Conservation (phyloP, 139 green algal genomes). For the Tetradesmus lagerheimii region DNA sequence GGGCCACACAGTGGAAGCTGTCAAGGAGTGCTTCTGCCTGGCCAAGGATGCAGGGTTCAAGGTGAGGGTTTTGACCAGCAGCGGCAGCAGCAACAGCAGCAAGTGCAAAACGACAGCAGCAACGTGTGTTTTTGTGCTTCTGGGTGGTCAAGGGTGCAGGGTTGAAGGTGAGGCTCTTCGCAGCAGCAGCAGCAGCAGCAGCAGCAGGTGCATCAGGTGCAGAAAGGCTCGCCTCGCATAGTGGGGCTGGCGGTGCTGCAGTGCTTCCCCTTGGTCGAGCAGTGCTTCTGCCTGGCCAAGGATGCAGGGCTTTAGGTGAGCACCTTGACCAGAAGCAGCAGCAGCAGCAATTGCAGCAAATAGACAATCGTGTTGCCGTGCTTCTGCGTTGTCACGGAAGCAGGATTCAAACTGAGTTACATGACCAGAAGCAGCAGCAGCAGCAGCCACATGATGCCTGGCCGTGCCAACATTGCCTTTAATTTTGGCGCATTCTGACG, state of each 20-base stretch:
- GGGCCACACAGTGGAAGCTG: conserved; percentile 76
- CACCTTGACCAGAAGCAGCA: not conserved
- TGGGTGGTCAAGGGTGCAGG: not conserved
- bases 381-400: not conserved
- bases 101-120: not conserved
- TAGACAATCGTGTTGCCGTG: too few species aligned
- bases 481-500: too few species aligned
- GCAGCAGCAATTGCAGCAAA: not conserved
- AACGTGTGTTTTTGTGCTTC: not conserved
- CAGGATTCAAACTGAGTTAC: not conserved
- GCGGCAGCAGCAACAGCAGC: not conserved
- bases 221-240: too few species aligned
- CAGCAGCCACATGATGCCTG: too few species aligned
- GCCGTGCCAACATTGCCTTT: too few species aligned
- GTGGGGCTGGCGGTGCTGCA: too few species aligned
- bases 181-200: not conserved
- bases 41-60: conserved; percentile 97
- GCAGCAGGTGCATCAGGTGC: not conserved
- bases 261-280: conserved; percentile 68
- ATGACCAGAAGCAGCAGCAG: not conserved
- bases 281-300: conserved; percentile 96
- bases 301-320: conserved; percentile 93
- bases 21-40: conserved; percentile 94
- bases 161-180: not conserved
- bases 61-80: conserved; percentile 50